Conservation (phyloP, 2,329 filamentous ascomycete genomes). For the Sarocladiaceae sp. region DNA sequence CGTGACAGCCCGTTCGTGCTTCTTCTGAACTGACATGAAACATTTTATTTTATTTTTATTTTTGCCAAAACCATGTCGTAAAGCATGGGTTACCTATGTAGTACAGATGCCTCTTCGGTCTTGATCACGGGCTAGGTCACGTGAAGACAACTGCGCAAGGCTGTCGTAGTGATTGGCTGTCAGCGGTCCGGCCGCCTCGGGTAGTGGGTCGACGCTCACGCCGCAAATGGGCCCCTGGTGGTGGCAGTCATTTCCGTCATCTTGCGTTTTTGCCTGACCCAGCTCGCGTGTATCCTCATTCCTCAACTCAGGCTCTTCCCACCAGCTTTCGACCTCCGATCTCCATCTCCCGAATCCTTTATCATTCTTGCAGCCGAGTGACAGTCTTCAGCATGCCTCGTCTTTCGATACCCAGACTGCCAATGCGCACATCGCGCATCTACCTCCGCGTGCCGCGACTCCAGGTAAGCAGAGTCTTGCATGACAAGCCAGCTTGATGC, state of each 20-base stretch:
- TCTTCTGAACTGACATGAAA: too few relatives aligned
- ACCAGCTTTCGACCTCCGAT: background rate
- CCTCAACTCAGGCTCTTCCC: background rate
- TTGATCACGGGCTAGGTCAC: background rate
- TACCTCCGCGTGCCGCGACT: conserved; percentile 35
- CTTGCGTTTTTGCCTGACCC: conserved; percentile 11
- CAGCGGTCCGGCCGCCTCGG: background rate
- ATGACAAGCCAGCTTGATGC: background rate
- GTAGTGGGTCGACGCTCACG: background rate
- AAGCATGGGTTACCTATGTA: too few relatives aligned
- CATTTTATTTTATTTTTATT: too few relatives aligned
- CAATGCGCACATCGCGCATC: conserved; percentile 22
- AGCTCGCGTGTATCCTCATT: conserved; percentile 9
- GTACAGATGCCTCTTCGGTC: too few relatives aligned
- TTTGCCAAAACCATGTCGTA: too few relatives aligned
- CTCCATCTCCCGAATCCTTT: background rate
- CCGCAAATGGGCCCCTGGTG: background rate
- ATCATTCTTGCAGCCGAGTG: background rate
- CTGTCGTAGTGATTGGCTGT: background rate
- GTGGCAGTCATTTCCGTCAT: conserved; percentile 19
- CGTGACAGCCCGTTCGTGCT: too few relatives aligned
- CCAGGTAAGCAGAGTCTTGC: conserved; percentile 27
- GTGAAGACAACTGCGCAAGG: too few relatives aligned
- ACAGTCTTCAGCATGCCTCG: conserved; percentile 6
- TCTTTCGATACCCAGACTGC: conserved; percentile 6